These are phyloP conservation scores for Candida hungchunana DNA, from an alignment of 805 yeast genomes.

Conservation along the genomic window DNA sequence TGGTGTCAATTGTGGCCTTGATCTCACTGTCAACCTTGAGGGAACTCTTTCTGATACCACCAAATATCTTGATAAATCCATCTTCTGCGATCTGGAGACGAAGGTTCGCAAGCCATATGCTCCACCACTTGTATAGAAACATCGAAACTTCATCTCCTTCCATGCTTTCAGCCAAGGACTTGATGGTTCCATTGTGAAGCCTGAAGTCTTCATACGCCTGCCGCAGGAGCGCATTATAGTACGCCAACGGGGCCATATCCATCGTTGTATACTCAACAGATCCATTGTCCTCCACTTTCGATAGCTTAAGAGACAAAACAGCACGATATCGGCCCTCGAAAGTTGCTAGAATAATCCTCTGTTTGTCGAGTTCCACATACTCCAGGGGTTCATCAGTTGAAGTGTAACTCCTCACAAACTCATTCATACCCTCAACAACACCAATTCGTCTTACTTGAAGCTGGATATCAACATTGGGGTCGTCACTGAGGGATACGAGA, in stretches of 20 bases:
- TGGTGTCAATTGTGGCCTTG: constrained; percentile 18
- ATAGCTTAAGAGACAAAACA: constrained; percentile 20
- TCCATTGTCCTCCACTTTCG: constrained; percentile 19
- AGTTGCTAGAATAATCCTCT: constrained; percentile 23
- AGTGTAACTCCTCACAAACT: constrained; percentile 13
- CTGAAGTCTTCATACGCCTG: constrained; percentile 25
- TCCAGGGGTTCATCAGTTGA: constrained; percentile 16
- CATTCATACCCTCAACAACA: constrained; percentile 35
- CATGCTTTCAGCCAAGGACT: constrained; percentile 17
- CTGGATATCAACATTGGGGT: constrained; percentile 20
- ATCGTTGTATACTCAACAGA: constrained; percentile 6
- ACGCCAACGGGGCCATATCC: constrained; percentile 26
- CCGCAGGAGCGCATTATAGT: constrained; percentile 24
- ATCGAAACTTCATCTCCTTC: constrained; percentile 14
- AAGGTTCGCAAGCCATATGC: constrained; percentile 29
- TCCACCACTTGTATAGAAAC: constrained; percentile 34
- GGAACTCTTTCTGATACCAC: constrained; percentile 19
- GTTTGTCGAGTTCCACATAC: constrained; percentile 28
- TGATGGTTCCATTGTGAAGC: constrained; percentile 23
- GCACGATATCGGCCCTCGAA: constrained; percentile 29
- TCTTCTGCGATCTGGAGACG: constrained; percentile 28
- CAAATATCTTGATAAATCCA: constrained; percentile 31
- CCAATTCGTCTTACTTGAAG: constrained; percentile 36
- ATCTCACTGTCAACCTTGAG: constrained; percentile 20
- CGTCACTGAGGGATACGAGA: constrained; percentile 29